Conservation (phyloP, 495 filamentous ascomycete genomes). For the Neurospora africana region DNA sequence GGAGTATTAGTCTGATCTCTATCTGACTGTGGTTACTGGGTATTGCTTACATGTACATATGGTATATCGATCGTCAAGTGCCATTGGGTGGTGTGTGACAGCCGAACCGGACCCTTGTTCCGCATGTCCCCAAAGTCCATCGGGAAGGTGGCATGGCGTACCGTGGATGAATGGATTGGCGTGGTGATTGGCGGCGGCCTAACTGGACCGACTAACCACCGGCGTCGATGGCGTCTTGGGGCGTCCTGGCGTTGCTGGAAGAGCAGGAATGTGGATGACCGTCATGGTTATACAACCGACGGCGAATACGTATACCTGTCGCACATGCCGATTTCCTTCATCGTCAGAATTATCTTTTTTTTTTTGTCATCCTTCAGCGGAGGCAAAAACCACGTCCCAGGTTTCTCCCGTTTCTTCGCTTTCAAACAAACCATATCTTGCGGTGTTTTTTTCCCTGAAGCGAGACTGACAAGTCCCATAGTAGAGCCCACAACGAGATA, state of each 20-base stretch:
- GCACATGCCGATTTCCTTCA: not conserved
- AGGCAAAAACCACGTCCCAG: not conserved
- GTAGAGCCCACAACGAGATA: not conserved
- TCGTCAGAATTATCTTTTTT: not conserved
- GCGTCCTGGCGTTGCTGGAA: not conserved
- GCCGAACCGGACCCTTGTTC: not conserved
- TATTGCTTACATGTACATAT: not conserved
- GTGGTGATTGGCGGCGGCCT: not conserved
- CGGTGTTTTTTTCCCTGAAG: not conserved
- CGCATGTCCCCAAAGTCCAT: not conserved
- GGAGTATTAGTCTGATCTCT: not conserved
- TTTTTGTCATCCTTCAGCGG: not conserved
- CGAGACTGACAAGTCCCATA: not conserved
- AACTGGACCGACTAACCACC: not conserved
- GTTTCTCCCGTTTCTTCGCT: not conserved
- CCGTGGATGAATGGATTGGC: not conserved
- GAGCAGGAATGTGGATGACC: not conserved
- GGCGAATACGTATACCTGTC: not conserved
- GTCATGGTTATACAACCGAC: not conserved
- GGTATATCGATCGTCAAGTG: not conserved
- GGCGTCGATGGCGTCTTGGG: not conserved
- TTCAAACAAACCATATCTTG: not conserved
- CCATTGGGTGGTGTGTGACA: not conserved
- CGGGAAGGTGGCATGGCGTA: not conserved
- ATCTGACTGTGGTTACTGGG: not conserved